Conservation (phyloP, 352 stramenopile genomes). For the Phytophthora megakarya region DNA sequence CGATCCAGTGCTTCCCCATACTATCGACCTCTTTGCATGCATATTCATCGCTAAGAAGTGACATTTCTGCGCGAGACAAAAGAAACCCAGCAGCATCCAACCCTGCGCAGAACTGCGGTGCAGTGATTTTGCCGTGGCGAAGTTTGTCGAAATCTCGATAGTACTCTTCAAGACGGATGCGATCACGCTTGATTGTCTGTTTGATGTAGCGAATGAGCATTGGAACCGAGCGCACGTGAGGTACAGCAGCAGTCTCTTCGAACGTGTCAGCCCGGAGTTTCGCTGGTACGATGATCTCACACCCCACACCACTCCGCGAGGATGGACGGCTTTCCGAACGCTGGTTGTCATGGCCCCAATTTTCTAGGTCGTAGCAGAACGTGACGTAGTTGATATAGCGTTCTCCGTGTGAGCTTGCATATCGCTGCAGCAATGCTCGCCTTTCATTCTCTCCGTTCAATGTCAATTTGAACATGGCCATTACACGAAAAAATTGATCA, state of each 20-base stretch:
- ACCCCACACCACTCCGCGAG: slow-evolving; percentile 49
- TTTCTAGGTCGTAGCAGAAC: slow-evolving; percentile 81
- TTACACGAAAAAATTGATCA: slow-evolving; percentile 83
- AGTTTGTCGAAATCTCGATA: slow-evolving; percentile 88
- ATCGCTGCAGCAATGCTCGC: slow-evolving; percentile 67
- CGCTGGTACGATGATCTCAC: slow-evolving; percentile 63
- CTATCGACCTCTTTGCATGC: slow-evolving; percentile 64
- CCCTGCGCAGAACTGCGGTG: slow-evolving; percentile 64
- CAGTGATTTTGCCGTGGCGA: slow-evolving; percentile 76
- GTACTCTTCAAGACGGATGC: slow-evolving; percentile 82
- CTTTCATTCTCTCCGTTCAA: slow-evolving; percentile 54
- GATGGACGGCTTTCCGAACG: slow-evolving; percentile 35
- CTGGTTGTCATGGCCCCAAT: slow-evolving; percentile 49
- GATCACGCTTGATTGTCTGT: slow-evolving; percentile 78
- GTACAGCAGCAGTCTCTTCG: slow-evolving; percentile 36
- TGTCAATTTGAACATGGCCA: slow-evolving; percentile 79
- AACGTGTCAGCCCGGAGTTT: slow-evolving; percentile 48
- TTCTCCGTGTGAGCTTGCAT: slow-evolving; percentile 72
- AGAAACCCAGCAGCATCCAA: slow-evolving; percentile 61
- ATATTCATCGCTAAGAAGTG: slow-evolving; percentile 61
- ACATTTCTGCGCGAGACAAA: slow-evolving; percentile 62
- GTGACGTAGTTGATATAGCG: slow-evolving; percentile 86
- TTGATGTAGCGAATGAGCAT: slow-evolving; percentile 86
- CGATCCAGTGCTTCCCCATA: slow-evolving; percentile 57
- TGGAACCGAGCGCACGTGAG: slow-evolving; percentile 50